These are phyloP conservation scores for Amphichorda felina DNA, from an alignment of 2,329 filamentous ascomycete genomes.

Conservation along the genomic window DNA sequence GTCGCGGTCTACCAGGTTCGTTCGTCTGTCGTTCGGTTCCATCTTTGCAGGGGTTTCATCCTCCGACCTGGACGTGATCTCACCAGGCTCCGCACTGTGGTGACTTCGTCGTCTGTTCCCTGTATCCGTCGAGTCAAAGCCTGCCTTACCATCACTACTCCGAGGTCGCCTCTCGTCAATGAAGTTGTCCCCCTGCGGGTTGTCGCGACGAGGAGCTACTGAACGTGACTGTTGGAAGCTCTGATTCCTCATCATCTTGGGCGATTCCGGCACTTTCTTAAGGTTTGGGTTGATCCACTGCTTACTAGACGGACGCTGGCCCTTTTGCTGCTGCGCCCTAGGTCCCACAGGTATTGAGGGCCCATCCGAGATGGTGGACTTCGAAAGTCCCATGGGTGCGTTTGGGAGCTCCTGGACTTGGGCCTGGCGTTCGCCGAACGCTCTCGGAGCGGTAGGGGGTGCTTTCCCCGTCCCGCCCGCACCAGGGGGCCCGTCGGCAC, in stretches of 20 bases:
- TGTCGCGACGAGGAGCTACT: slow-evolving; percentile 23
- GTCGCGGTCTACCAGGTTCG: not conserved
- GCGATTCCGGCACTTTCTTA: slow-evolving; percentile 39
- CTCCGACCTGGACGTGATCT: slow-evolving; percentile 28
- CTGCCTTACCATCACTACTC: slow-evolving; percentile 41
- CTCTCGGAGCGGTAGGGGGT: slow-evolving; percentile 41
- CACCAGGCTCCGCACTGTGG: slow-evolving; percentile 33
- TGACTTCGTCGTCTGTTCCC: slow-evolving; percentile 25
- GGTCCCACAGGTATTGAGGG: slow-evolving; percentile 41
- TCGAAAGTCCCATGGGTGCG: slow-evolving; percentile 28
- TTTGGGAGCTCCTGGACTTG: slow-evolving; percentile 14
- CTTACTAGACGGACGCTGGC: slow-evolving; percentile 39
- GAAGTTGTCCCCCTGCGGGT: slow-evolving; percentile 20
- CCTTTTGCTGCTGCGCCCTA: slow-evolving; percentile 35
- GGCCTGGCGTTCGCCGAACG: slow-evolving; percentile 35
- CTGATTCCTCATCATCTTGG: slow-evolving; percentile 36
- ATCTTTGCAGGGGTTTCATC: slow-evolving; percentile 11
- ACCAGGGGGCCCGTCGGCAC: slow-evolving; percentile 20
- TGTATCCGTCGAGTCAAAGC: slow-evolving; percentile 17
- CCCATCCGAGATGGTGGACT: slow-evolving; percentile 25
- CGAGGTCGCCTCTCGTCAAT: slow-evolving; percentile 34
- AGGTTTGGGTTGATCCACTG: slow-evolving; percentile 47
- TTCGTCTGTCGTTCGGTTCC: not conserved
- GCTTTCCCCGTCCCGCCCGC: slow-evolving; percentile 27
- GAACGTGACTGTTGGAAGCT: slow-evolving; percentile 32